Percentiles rank a stretch among this genome's conserved stretches.
Evolutionary conservation across 306 rosid genomes (phyloP).

Genomic region (Quercus mongolica): DNA sequence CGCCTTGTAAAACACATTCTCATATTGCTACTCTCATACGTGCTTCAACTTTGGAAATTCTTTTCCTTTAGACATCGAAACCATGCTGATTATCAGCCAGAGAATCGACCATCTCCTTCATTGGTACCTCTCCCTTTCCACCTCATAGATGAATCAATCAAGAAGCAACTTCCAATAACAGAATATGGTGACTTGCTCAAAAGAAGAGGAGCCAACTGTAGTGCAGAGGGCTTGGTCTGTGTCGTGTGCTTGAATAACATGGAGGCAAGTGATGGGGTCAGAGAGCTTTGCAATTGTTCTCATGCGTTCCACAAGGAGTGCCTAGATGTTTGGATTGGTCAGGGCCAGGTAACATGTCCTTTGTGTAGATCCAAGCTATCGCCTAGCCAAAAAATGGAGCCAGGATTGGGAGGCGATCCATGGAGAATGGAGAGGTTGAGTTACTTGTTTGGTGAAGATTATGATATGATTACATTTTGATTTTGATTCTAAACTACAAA

Average conservation of each 20-base stretch:
- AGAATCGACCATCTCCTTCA: not conserved
- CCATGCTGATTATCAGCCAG: not conserved
- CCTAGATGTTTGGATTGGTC: slow-evolving; percentile 29
- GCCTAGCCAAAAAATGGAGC: not conserved
- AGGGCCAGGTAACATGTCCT: slow-evolving; percentile 25
- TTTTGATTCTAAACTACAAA: not conserved
- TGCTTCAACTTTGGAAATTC: not conserved
- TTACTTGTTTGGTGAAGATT: slow-evolving; percentile 21
- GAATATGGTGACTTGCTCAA: not conserved
- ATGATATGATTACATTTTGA: not conserved
- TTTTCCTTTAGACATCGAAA: not conserved
- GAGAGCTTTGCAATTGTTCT: slow-evolving; percentile 20
- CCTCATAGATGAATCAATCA: not conserved
- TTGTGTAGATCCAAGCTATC: slow-evolving; percentile 25
- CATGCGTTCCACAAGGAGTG: slow-evolving; percentile 33
- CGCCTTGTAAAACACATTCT: not conserved
- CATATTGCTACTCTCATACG: not conserved
- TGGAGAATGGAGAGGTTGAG: slow-evolving; percentile 23
- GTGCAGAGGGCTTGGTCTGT: not conserved
- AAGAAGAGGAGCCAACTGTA: not conserved
- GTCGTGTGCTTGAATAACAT: slow-evolving; percentile 18
- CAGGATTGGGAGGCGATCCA: not conserved
- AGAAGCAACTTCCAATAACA: not conserved
- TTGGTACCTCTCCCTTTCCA: not conserved
- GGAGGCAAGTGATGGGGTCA: slow-evolving; percentile 4